These are phyloP conservation scores for Colletotrichum brevisporum DNA, from an alignment of 2,329 filamentous ascomycete species.

Conservation along the genomic window DNA sequence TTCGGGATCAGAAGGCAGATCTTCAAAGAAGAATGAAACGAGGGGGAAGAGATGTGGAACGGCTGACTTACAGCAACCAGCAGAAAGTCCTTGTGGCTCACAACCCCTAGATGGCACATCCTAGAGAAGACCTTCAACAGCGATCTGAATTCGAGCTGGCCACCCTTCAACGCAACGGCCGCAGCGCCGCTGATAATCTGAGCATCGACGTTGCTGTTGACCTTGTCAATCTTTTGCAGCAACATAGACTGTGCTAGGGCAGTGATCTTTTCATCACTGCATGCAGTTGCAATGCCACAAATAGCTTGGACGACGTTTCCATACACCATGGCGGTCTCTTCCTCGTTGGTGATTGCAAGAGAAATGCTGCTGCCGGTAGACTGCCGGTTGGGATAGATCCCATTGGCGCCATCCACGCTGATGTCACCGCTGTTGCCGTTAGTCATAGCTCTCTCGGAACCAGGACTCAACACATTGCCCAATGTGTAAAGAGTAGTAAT, in stretches of 20 bases:
- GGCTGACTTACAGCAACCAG: constrained; percentile 76
- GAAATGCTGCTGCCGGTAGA: constrained; percentile 85
- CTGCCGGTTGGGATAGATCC: constrained; percentile 68
- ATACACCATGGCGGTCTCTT: constrained; percentile 83
- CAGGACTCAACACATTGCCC: constrained; percentile 92
- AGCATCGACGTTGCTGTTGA: constrained; percentile 84
- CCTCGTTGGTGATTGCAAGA: constrained; percentile 79
- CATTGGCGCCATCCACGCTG: constrained; percentile 51
- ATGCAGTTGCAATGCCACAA: constrained; percentile 86
- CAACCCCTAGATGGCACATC: constrained; percentile 79
- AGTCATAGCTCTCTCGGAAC: constrained; percentile 66
- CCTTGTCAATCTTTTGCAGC: constrained; percentile 92
- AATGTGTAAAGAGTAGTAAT: constrained; percentile 97
- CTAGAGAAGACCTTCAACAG: constrained; percentile 87
- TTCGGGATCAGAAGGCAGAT: neutral
- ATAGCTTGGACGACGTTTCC: constrained; percentile 95
- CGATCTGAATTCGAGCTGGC: constrained; percentile 85
- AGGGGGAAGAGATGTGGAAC: neutral
- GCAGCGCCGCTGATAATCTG: constrained; percentile 89
- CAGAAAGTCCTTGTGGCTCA: constrained; percentile 76
- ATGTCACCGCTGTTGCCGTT: constrained; percentile 65
- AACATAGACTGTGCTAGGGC: constrained; percentile 95
- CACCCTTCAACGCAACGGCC: constrained; percentile 81
- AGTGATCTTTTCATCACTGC: constrained; percentile 91
- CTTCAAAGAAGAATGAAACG: too few species aligned